Conservation (phyloP, 1,284 basidiomycete species). For the Leccinum pachyderme region DNA sequence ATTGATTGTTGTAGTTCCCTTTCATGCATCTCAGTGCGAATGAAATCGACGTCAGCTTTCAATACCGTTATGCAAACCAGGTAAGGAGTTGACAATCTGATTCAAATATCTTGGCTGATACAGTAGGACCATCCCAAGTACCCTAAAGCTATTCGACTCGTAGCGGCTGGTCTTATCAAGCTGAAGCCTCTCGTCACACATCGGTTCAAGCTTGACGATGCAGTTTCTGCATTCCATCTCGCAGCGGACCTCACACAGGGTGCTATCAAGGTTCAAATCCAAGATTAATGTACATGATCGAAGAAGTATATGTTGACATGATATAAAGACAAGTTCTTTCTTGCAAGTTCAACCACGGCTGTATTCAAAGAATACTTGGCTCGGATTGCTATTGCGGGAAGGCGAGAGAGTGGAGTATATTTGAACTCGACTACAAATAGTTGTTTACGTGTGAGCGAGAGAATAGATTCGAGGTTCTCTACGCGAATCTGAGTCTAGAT, state of each 20-base stretch:
- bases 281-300: slow-evolving; percentile 35
- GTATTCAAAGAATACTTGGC: neutral
- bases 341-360: neutral
- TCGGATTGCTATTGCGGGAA: neutral
- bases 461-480: too few relatives aligned
- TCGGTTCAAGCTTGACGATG: slow-evolving; percentile 73
- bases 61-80: slow-evolving; percentile 64
- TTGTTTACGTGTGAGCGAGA: too few relatives aligned
- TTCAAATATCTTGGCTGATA: neutral
- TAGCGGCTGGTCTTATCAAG: slow-evolving; percentile 70
- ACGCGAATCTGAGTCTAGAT: too few relatives aligned
- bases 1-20: slow-evolving; percentile 45
- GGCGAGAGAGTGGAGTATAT: too few relatives aligned
- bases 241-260: slow-evolving; percentile 66
- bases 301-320: neutral
- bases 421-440: too few relatives aligned
- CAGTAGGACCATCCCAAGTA: slow-evolving; percentile 42
- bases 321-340: neutral
- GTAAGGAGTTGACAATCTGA: slow-evolving; percentile 24
- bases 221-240: slow-evolving; percentile 76
- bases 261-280: slow-evolving; percentile 65
- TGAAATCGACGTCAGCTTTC: slow-evolving; percentile 63
- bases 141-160: slow-evolving; percentile 78
- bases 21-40: slow-evolving; percentile 69
- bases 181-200: slow-evolving; percentile 85